Conservation (phyloP, 805 yeast species). For the Lipomyces mesembrius region DNA sequence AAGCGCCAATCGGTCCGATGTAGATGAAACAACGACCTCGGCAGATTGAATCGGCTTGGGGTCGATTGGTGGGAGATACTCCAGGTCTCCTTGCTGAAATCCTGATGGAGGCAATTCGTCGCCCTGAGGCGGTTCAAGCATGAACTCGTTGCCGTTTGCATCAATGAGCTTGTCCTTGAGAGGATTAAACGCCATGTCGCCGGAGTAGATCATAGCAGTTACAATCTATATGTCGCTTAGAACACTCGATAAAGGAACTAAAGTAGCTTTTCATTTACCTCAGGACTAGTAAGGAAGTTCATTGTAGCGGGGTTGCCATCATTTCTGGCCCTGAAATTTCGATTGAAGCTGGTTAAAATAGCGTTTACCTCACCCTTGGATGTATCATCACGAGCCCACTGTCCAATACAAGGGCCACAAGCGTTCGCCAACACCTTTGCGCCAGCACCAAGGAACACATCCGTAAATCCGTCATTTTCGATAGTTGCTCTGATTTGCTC, state of each 20-base stretch:
- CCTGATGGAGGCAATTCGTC: conserved; percentile 89
- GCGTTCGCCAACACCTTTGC: conserved; percentile 96
- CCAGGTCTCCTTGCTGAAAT: conserved; percentile 82
- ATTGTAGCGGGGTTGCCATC: conserved; percentile 98
- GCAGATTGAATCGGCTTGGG: conserved; percentile 83
- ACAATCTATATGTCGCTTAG: conserved; percentile 57
- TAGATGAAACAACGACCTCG: conserved; percentile 77
- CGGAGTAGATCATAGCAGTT: conserved; percentile 93
- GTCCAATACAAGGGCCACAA: conserved; percentile 99
- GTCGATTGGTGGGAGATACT: conserved; percentile 92
- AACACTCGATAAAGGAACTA: not conserved
- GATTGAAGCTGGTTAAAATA: conserved; percentile 95
- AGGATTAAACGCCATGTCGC: conserved; percentile 96
- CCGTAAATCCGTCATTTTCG: conserved; percentile 91
- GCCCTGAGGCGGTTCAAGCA: conserved; percentile 84
- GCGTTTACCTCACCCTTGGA: conserved; percentile 84
- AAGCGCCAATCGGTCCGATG: conserved; percentile 93
- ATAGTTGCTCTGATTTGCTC: conserved; percentile 98
- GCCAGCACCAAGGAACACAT: conserved; percentile 87
- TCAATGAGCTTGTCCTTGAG: conserved; percentile 86
- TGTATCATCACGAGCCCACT: conserved; percentile 95
- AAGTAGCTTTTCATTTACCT: conserved; percentile 6
- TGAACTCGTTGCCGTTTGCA: conserved; percentile 87
- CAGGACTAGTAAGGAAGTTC: conserved; percentile 97
- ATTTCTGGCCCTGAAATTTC: conserved; percentile 97